Base-by-base conservation (phyloP, 148 eudicot genomes). In the Hydrangea macrophylla region DNA sequence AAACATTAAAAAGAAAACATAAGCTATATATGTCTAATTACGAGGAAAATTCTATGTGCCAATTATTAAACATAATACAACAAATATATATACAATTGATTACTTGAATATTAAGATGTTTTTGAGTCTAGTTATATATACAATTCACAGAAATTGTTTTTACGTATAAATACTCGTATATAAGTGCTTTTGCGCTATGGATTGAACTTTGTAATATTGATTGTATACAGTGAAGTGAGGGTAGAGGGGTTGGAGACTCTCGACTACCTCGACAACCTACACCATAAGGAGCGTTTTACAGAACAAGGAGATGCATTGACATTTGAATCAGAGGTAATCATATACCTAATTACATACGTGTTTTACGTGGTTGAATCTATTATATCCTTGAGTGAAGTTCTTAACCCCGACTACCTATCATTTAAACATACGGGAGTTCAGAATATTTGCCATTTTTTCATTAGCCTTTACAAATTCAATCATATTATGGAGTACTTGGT, bases 221-320 rank as follows among this genome's bases (percentile, higher is more conserved):
- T 57, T 77, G 24, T 69, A 27, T 54, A 64, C 89, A 94, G 99
- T 84, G 99, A 94, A 82, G 99, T 94, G 64, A 86, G 99, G 40
- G 91, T 94, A 9, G 99, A 94, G 75, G 99, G 99, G 22, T 55
- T 94, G 78, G 98, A 93, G 77, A 93, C 92, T 26, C 70, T 88
- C 26, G 97, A 93, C 81, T 93, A 90, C 69, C 88, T 90, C 0
- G 97, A 94, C 81, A 82, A 79, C 74, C 72, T 88, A 60, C 64
- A 39, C 60, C 79, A 87, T 2, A 82, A 69, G 71, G 78, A 94
- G 57, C 91, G 99, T 6, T 94, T 88, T 58, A 94, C 97, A 40
- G 98, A 94, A 76, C 99, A 94, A 88, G 96, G 99, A 65, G 91
- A 94, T 73, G 95, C 99, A 66, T 80, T 94, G 36, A 94, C 97